Percentiles rank a stretch among this genome's conserved stretches.
These are phyloP conservation scores for Eimeria necatrix DNA, from an alignment of 169 alveolate genomes.

Conservation along the genomic window DNA sequence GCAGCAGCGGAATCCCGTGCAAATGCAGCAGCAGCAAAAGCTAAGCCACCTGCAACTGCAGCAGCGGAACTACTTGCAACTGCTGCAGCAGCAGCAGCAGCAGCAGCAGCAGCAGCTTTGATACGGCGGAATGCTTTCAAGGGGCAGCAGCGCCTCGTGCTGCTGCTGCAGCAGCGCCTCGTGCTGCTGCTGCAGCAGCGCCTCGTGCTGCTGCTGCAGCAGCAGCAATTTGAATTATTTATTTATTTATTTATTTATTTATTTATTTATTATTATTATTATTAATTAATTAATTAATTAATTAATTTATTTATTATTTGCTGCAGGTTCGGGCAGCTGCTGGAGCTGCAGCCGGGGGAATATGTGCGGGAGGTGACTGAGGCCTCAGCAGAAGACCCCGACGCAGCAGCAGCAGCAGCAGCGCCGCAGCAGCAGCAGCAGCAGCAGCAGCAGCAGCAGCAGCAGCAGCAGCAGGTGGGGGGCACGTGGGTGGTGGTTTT, in stretches of 20 bases:
- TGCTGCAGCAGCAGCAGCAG: too few relatives aligned
- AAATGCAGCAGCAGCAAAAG: too few relatives aligned
- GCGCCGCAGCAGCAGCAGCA: too few relatives aligned
- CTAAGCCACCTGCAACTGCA: too few relatives aligned
- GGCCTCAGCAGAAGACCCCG: constrained; percentile 70
- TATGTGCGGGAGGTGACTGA: constrained; percentile 56
- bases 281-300: background rate
- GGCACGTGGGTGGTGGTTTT: constrained; percentile 88
- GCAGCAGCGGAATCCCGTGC: too few relatives aligned
- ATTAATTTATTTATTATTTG: background rate
- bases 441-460: background rate
- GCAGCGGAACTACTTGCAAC: too few relatives aligned
- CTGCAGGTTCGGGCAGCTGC: constrained; percentile 59
- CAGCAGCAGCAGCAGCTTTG: too few relatives aligned
- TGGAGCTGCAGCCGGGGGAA: constrained; percentile 15
- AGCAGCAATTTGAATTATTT: background rate
- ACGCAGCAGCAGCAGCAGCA: background rate
- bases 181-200: too few relatives aligned
- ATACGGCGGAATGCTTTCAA: too few relatives aligned
- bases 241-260: background rate
- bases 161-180: too few relatives aligned
- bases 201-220: too few relatives aligned
- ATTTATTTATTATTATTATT: background rate
- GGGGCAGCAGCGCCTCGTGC: too few relatives aligned
- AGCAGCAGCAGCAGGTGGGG: background rate